Percentiles rank a stretch among this genome's conserved stretches.
Evolutionary conservation across 495 filamentous ascomycete species (phyloP).

Genomic region (Xanthoparmelia taractica): DNA sequence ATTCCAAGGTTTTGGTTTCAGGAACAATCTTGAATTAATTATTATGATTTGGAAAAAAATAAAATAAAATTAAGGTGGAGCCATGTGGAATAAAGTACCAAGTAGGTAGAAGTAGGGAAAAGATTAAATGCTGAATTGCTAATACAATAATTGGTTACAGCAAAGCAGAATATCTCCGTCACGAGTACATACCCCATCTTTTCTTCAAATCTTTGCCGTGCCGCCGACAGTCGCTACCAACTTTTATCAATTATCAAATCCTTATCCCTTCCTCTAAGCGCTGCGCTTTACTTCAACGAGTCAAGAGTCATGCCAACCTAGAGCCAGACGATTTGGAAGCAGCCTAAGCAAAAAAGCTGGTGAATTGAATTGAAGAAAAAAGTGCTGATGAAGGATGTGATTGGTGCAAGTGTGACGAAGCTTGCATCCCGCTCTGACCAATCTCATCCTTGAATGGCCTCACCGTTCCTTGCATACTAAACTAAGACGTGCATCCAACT

Average conservation of each 20-base stretch:
- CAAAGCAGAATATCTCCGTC: no score
- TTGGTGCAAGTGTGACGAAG: conserved; percentile 9
- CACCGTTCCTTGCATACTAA: conserved; percentile 17
- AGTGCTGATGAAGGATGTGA: not conserved
- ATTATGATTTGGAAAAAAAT: no score
- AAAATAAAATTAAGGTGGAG: not conserved
- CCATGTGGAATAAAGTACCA: conserved; percentile 5
- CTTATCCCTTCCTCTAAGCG: conserved; percentile 20
- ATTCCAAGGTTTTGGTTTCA: not conserved
- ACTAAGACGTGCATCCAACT: not conserved
- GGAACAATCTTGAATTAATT: not conserved
- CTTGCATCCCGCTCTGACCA: conserved; percentile 6
- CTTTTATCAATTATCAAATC: not conserved
- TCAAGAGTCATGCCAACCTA: conserved; percentile 5
- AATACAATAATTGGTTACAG: no score
- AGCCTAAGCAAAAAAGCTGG: no score
- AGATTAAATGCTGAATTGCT: not conserved
- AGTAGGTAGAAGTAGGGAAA: not conserved
- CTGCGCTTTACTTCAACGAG: conserved; percentile 18
- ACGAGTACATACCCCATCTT: no score
- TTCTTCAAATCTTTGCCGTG: no score
- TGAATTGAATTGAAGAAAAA: not conserved
- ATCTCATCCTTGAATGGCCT: not conserved
- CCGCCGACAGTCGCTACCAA: conserved; percentile 14
- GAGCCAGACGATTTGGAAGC: conserved; percentile 9